phyloP scores from a whole-genome alignment of 2,329 filamentous ascomycete genomes.

The Dryadomyces quercus-mongolicae region DNA sequence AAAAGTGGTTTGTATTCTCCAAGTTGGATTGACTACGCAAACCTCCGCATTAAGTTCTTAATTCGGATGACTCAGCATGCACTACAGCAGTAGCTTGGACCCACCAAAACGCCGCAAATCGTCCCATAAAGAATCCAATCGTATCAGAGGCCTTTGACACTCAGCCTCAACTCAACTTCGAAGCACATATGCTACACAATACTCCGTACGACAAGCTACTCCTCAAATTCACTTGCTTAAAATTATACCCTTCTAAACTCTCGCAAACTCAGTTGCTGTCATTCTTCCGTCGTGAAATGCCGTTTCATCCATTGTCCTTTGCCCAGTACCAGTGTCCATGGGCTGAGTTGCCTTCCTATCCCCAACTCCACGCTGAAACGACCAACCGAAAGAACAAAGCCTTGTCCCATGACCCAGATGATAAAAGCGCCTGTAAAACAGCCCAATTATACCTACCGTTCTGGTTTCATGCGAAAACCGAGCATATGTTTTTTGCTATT shows the following conservation, averaged over 20 bases:
- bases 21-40: slow-evolving; percentile 6
- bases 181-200: too few relatives aligned
- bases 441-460: neutral
- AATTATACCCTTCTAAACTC: too few relatives aligned
- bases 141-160: too few relatives aligned
- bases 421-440: neutral
- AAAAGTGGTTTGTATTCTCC: slow-evolving; percentile 10
- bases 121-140: too few relatives aligned
- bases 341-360: slow-evolving; percentile 16
- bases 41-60: slow-evolving; percentile 6
- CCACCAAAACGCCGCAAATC: too few relatives aligned
- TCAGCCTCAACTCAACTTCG: too few relatives aligned
- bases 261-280: too few relatives aligned
- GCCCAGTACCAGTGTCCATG: neutral
- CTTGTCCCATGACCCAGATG: neutral
- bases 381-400: slow-evolving; percentile 8
- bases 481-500: neutral
- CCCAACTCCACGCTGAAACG: slow-evolving; percentile 39
- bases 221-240: too few relatives aligned
- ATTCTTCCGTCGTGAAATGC: too few relatives aligned
- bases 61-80: neutral
- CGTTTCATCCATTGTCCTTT: neutral
- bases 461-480: too few relatives aligned
- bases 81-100: neutral
- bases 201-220: too few relatives aligned